Base-by-base conservation (phyloP, 164 flowering plant species). In the Annona squamosa region DNA sequence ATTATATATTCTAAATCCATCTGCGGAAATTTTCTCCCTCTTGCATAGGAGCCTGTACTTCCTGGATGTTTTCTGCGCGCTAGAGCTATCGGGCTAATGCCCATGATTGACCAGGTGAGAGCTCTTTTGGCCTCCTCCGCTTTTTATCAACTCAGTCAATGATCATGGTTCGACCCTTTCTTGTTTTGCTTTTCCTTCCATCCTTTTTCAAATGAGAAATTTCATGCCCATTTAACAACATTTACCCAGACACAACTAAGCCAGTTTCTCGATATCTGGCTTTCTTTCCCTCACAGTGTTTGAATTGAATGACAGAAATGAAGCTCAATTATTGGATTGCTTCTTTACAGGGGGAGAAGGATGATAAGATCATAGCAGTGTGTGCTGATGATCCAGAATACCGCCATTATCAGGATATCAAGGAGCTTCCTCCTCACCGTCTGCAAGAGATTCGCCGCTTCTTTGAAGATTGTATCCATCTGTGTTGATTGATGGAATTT, bases 361-460 rank as follows among this genome's bases (percentile, higher is more conserved):
- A 91, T 83, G 96, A 91, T 85, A 91, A 91, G 80, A 91, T 91
- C 43, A 91, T 91, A 71, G 95, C 95, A 37, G 95, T 90, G 13
- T 90, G 95, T 79, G 95, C 92, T 52, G 95, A 92, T 80, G 97
- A 92, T 79, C 98, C 96, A 65, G 98, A 92, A 82, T 91, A 87
- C 77, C 90, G 93, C 76, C 98, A 92, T 73, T 89, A 88, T 80
- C 82, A 61, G 48, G 91, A 92, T 80, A 87, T 93, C 81, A 89
- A 89, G 79, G 91, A 93, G 71, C 86, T 93, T 78, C 84, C 96
- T 70, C 96, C 98, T 1, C 96, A 93, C 73, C 94, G 97, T 61
- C 92, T 93, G 64, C 91, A 91, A 73, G 97, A 93, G 82, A 93
- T 91, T 72, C 91, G 97, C 41, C 93, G 93, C 41, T 93, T 93